Evolutionary conservation across 345 rosid genomes (phyloP), one percentile per base, ranked within the genome.

Genomic region (Nephelium lappaceum): DNA sequence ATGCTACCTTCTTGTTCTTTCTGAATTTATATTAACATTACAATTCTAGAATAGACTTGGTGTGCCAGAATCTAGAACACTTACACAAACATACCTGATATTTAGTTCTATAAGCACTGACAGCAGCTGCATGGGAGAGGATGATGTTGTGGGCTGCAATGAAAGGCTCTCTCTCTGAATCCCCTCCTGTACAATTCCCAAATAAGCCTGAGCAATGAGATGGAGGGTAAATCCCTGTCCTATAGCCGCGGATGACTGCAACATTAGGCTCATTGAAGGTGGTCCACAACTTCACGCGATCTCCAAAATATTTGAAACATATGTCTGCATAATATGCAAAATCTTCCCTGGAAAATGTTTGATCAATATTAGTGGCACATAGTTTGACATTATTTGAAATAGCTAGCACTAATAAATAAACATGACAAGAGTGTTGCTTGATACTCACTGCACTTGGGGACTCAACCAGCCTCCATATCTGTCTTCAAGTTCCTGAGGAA

Each of bases 381-480:
- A 5, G 60, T 15, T 23, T 19, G 60, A 73, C 31, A 23, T 11
- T 58, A 0, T 31, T 19, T 41, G 7, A 5, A 41, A 24, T 61
- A 68, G 4, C n/a, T 18, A 77, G 21, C 11, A 5, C 68, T 27
- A 5, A 60, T 42, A 65, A 6, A 66, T 24, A 42, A 31, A 31
- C 25, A 69, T 11, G 11, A 31, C 19, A 72, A 23, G 67, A 72
- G 43, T 53, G 4, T 24, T 77, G 36, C 5, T 36, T 77, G 36
- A 4, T 38, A 72, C 89, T 84, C 67, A 91, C 97, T 81, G 89
- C 78, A 88, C 79, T 73, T 85, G 74, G 10, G 89, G 85, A 82
- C 90, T 93, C 75, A 93, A 88, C 98, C 98, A 93, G 57, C 86
- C 87, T 75, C 91, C 85, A 71, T 92, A 93, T 83, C 90, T 89